Percentiles rank a stretch among this genome's conserved stretches.
Conservation (phyloP, 148 eudicot species). For the Cornus suecica region DNA sequence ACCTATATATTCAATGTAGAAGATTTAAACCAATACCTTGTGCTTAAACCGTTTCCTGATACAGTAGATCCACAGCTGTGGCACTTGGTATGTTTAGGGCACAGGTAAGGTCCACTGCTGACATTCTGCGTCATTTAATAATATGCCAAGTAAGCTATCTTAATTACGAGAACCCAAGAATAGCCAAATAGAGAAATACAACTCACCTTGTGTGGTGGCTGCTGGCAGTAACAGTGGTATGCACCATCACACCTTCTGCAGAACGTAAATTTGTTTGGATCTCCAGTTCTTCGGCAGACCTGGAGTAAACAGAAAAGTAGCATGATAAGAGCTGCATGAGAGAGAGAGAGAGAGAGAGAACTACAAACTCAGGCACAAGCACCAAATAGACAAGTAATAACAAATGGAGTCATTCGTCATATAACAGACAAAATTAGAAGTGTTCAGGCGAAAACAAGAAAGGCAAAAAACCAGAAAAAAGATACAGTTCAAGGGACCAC, state of each 20-base stretch:
- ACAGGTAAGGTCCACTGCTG: conserved; percentile 85
- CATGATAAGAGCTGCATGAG: background rate
- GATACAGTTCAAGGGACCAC: background rate
- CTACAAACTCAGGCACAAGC: background rate
- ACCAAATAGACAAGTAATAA: conserved; percentile 4
- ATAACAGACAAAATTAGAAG: background rate
- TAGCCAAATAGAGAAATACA: background rate
- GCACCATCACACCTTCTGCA: conserved; percentile 98
- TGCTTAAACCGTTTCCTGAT: conserved; percentile 90
- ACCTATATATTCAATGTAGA: background rate
- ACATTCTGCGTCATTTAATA: conserved; percentile 64
- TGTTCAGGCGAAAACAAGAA: too few species aligned
- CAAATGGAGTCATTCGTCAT: background rate
- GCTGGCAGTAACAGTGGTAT: conserved; percentile 94
- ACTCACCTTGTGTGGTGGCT: conserved; percentile 93
- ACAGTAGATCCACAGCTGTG: conserved; percentile 92
- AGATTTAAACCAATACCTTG: conserved; percentile 49
- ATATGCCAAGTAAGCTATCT: background rate
- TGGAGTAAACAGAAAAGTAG: conserved; percentile 15
- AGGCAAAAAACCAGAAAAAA: background rate
- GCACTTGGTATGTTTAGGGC: conserved; percentile 95
- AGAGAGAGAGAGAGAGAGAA: too few species aligned
- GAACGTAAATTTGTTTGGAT: conserved; percentile 82
- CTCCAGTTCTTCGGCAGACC: conserved; percentile 92
- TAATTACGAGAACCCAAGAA: background rate